These are phyloP conservation scores for Lagenaria siceraria DNA, from an alignment of 306 rosid species.

Conservation along the genomic window DNA sequence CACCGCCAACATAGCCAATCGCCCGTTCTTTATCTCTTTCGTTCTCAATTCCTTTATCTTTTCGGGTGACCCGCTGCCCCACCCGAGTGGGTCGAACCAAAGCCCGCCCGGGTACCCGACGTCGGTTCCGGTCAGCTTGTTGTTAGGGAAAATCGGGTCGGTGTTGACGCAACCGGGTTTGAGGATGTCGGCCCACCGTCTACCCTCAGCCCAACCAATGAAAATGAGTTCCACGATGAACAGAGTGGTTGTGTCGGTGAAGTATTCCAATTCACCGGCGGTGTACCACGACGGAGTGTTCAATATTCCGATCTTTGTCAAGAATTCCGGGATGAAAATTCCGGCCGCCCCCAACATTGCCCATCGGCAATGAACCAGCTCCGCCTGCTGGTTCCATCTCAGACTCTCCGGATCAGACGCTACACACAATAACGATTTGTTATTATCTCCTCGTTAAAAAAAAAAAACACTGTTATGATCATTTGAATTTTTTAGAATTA, in stretches of 20 bases:
- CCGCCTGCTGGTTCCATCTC: slow-evolving; percentile 56
- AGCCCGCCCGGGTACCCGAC: slow-evolving; percentile 68
- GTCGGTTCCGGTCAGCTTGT: slow-evolving; percentile 69
- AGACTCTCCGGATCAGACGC: slow-evolving; percentile 63
- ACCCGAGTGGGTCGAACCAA: slow-evolving; percentile 67
- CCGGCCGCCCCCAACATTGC: slow-evolving; percentile 77
- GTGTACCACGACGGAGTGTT: slow-evolving; percentile 71
- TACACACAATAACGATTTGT: not conserved
- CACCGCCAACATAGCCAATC: slow-evolving; percentile 71
- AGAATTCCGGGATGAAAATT: slow-evolving; percentile 61
- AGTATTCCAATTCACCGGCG: slow-evolving; percentile 56
- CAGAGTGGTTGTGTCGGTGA: slow-evolving; percentile 64
- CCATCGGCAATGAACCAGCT: slow-evolving; percentile 71
- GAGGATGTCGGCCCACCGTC: slow-evolving; percentile 66
- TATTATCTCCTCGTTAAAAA: no score
- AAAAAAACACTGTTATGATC: no score
- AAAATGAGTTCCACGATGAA: slow-evolving; percentile 47
- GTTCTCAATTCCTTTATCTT: slow-evolving; percentile 64
- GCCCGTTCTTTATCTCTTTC: slow-evolving; percentile 64
- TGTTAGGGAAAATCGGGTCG: slow-evolving; percentile 67
- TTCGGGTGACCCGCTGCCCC: slow-evolving; percentile 69
- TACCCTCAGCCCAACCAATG: slow-evolving; percentile 73
- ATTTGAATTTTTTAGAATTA: no score
- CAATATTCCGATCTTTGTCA: slow-evolving; percentile 52
- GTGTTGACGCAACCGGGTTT: slow-evolving; percentile 66